These are phyloP conservation scores for Platanthera zijinensis DNA, from an alignment of 106 monocot species.

Conservation along the genomic window DNA sequence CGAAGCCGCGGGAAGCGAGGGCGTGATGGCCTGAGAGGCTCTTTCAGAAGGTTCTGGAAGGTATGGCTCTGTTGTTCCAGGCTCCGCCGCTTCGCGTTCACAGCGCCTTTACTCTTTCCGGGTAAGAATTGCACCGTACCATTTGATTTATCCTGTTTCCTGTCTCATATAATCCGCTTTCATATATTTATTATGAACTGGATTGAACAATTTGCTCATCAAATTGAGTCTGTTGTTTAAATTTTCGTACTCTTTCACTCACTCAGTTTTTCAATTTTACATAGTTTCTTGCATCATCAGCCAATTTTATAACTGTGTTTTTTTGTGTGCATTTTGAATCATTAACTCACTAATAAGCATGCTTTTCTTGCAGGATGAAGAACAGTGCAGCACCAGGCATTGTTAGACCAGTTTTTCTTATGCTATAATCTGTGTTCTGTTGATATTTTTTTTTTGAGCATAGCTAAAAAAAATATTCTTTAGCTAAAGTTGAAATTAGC, in stretches of 20 bases:
- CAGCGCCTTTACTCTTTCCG: not conserved
- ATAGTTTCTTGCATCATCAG: not conserved
- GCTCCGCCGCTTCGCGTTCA: not conserved
- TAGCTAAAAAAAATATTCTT: too few species aligned
- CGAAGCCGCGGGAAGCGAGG: not conserved
- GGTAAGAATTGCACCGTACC: not conserved
- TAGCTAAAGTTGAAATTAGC: too few species aligned
- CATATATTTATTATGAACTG: not conserved
- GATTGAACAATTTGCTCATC: not conserved
- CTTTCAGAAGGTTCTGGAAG: constrained; percentile 5
- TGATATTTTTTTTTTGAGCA: not conserved
- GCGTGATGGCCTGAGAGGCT: not conserved
- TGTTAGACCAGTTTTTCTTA: not conserved
- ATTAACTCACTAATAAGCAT: too few species aligned
- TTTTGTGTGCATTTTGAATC: not conserved
- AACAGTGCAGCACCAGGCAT: not conserved
- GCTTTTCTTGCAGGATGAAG: not conserved
- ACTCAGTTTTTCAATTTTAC: not conserved
- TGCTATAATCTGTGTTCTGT: not conserved
- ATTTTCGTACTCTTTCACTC: not conserved
- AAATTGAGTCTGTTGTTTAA: not conserved
- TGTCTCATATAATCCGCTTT: not conserved
- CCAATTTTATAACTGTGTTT: not conserved
- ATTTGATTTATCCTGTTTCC: not conserved
- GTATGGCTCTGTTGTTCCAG: not conserved